Base-by-base conservation (phyloP, 2,329 filamentous ascomycete genomes). In the Penicillium sp. region DNA sequence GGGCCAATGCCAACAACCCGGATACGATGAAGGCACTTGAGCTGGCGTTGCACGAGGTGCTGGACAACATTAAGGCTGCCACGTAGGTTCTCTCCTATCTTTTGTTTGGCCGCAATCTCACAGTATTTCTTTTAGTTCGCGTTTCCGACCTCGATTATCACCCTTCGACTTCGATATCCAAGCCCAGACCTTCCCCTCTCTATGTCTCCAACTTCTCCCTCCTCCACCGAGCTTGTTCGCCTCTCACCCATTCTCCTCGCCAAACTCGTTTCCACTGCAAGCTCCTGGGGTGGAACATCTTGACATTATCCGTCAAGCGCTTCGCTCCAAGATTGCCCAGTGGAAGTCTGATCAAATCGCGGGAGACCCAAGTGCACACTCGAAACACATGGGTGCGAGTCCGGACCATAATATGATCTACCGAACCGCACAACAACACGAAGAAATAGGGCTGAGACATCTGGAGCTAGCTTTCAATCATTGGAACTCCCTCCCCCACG, bases 1-100 rank as follows among this genome's bases (percentile, higher is more conserved):
- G 81, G 81, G 68, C 86, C 82, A 70, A 56, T 82, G 87, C 71
- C 82, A 86, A 74, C 46, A 90, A 92, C 67, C 88, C 90, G 65
- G 93, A 97, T 71, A 91, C 86, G n/a, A 88, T 89, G 21, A 85
- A 86, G 62, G 93, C 93, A 5, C 87, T 93, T 22, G 91, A 96
- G 76, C 77, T 97, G 71, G 92, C 93, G 7, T 76, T 97, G 65
- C 82, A 90, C 60, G 93, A 97, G 76, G 80, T 97, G 45, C 76
- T 96, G 54, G 87, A 88, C 67, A 93, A 90, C 58, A 84, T 93
- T 72, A 87, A 90, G 70, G 90, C 92, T 61, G 92, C 93, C 62
- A 91, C 88, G 90, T 93, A 81, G 67, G 86, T 31, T 21, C 22
- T 35, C 13, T 44, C 35, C 19, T 35, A 9, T 31, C 9, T 13